Conservation (phyloP, 495 filamentous ascomycete genomes). For the Penicillium diatomitis region DNA sequence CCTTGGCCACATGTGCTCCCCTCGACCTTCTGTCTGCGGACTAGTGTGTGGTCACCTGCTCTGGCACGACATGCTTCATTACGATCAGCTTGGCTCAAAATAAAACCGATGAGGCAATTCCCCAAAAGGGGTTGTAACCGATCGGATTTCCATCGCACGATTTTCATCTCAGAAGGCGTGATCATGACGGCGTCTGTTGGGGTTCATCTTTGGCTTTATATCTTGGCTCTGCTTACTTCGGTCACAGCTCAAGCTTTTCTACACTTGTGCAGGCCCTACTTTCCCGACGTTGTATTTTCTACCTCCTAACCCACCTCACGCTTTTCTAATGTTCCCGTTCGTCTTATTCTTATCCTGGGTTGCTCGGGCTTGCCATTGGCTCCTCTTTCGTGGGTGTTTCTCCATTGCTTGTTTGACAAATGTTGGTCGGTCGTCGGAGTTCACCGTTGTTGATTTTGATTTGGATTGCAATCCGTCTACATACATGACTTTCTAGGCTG, state of each 20-base stretch:
- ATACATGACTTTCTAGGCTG: no score
- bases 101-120: conserved; percentile 24
- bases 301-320: not conserved
- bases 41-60: no score
- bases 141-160: conserved; percentile 18
- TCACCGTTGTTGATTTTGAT: no score
- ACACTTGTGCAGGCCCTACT: not conserved
- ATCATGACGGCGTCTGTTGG: conserved; percentile 26
- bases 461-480: no score
- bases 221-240: conserved; percentile 16
- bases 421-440: no score
- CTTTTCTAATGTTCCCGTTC: conserved; percentile 5
- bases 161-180: conserved; percentile 18
- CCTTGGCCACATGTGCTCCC: no score
- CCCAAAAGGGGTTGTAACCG: conserved; percentile 16
- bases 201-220: conserved; percentile 15
- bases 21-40: no score
- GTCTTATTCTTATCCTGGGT: not conserved
- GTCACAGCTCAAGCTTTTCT: conserved; percentile 14
- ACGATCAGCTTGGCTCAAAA: conserved; percentile 38
- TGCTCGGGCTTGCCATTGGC: no score
- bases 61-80: not conserved
- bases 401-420: no score
- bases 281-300: conserved; percentile 11
- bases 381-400: no score